Evolutionary conservation across 345 rosid species (phyloP), one percentile per base, ranked within the genome.

Genomic region (Stellera chamaejasme): DNA sequence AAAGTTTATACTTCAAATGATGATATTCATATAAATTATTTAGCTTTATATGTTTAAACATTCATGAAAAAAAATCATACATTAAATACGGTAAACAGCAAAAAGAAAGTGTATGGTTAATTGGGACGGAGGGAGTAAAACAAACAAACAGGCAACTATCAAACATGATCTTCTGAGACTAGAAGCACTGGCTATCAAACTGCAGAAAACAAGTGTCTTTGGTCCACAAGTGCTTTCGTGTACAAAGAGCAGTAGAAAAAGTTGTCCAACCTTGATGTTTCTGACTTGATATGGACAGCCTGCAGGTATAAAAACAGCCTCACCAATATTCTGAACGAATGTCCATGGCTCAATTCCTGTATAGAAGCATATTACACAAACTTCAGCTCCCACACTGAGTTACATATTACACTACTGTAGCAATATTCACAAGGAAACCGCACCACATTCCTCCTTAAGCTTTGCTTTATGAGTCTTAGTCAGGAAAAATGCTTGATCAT

Each of bases 371-470:
- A 25, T 11, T 11, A 10, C 13, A 43, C 11, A 26, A 48, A 27
- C 8, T 13, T 0, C 25, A 6, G 13, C 2, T n/a, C 32, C 48
- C 13, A 5, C 39, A 32, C 39, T 16, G 27, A 14, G 47, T n/a
- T 32, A 23, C 27, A 32, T 5, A 32, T 32, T 32, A 32, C 39
- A 32, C 9, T 32, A 32, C 9, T 5, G 9, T 32, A 48, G 41
- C 54, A 13, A 13, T 41, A 43, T 11, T 16, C 23, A 45, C 23
- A n/a, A 43, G 11, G 5, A 28, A 14, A 12, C 58, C 28, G 48
- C 26, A 90, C 97, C 97, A 68, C 61, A 84, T 75, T 90, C 89
- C 63, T 85, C 79, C 73, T 87, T 83, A 23, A 87, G 86, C 74
- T 66, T 83, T 70, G 48, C 67, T 66, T 76, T 76, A 67, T 91